A percentile compares a stretch with the other conserved stretches of the same genome.
Evolutionary conservation across 495 filamentous ascomycete genomes (phyloP).

Genomic region (Aspergillus affinis): DNA sequence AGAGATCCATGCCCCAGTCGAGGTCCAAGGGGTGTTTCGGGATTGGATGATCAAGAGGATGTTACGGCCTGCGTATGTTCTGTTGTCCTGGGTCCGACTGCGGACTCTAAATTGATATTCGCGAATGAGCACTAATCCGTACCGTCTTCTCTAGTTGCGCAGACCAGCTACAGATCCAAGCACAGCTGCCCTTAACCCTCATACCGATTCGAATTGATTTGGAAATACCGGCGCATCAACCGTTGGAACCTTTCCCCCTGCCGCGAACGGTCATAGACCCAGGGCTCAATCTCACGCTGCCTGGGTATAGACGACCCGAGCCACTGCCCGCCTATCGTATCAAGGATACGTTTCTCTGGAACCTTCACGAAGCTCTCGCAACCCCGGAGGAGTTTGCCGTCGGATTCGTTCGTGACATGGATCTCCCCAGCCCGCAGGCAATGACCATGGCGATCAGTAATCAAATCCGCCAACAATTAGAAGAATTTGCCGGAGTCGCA

Average conservation of each 20-base stretch:
- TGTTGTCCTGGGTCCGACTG: background rate
- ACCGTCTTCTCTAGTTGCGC: conserved; percentile 32
- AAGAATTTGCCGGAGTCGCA: conserved; percentile 94
- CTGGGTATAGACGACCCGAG: conserved; percentile 76
- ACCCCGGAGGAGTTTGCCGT: conserved; percentile 95
- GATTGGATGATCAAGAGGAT: conserved; percentile 90
- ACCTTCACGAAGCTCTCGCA: conserved; percentile 88
- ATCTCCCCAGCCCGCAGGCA: conserved; percentile 71
- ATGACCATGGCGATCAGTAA: conserved; percentile 79
- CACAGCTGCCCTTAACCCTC: conserved; percentile 79
- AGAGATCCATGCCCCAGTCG: conserved; percentile 75
- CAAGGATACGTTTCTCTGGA: conserved; percentile 95
- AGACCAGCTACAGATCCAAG: conserved; percentile 78
- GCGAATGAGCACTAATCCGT: conserved; percentile 14
- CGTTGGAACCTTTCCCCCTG: conserved; percentile 68
- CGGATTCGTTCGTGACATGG: conserved; percentile 88
- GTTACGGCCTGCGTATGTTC: conserved; percentile 48
- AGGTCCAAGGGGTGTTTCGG: conserved; percentile 85
- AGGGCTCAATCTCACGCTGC: conserved; percentile 60
- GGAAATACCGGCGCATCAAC: conserved; percentile 78
- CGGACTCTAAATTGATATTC: background rate
- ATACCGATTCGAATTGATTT: conserved; percentile 97
- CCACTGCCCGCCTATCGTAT: conserved; percentile 77
- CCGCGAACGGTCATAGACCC: conserved; percentile 62
- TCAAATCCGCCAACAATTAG: conserved; percentile 90